These are phyloP conservation scores for Aspergillus panamensis DNA, from an alignment of 495 filamentous ascomycete species.

Conservation along the genomic window DNA sequence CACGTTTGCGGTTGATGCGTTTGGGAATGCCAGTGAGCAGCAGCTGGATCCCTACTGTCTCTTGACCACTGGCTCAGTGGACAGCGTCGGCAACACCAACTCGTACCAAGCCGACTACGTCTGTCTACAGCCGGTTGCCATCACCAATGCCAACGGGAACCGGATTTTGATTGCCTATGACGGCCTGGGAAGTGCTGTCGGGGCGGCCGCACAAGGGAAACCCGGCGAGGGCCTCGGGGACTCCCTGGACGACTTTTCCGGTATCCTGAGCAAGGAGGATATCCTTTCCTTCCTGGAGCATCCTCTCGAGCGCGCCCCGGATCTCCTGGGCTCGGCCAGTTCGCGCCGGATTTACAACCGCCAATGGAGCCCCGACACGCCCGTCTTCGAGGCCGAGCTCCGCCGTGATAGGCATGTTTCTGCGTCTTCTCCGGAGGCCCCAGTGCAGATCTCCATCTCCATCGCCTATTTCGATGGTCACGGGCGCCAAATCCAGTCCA, in stretches of 20 bases:
- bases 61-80: background rate
- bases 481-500: background rate
- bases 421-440: background rate
- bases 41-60: background rate
- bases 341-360: background rate
- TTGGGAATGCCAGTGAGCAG: background rate
- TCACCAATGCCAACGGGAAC: slow-evolving; percentile 26
- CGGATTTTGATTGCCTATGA: slow-evolving; percentile 14
- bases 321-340: slow-evolving; percentile 16
- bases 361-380: background rate
- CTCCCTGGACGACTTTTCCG: slow-evolving; percentile 15
- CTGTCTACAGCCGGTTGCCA: slow-evolving; percentile 7
- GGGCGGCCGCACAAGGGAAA: slow-evolving; percentile 24
- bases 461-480: background rate
- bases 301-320: slow-evolving; percentile 10
- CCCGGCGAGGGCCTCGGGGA: slow-evolving; percentile 19
- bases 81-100: slow-evolving; percentile 8
- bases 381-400: background rate
- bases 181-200: slow-evolving; percentile 20
- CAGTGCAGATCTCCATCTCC: background rate
- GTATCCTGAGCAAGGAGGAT: slow-evolving; percentile 7
- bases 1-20: background rate
- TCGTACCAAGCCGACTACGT: slow-evolving; percentile 15
- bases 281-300: background rate
- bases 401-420: background rate